A percentile compares a stretch with the other conserved stretches of the same genome.
phyloP scores from a whole-genome alignment of 2,329 filamentous ascomycete genomes.

The Raffaelea deltoideospora region DNA sequence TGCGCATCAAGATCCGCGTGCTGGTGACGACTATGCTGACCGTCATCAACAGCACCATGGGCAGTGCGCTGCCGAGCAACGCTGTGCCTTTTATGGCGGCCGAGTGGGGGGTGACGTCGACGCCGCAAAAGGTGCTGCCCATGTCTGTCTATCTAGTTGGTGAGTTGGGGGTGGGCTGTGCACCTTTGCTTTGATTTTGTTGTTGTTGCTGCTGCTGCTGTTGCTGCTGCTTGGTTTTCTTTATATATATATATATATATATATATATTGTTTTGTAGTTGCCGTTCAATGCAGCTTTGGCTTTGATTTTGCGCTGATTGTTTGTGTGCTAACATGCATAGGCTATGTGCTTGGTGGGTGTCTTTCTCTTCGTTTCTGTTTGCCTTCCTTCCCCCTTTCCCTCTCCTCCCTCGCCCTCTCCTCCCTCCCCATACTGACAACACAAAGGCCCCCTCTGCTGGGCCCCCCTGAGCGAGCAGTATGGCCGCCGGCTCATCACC shows the following conservation, averaged over 20 bases:
- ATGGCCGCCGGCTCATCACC: constrained; percentile 35
- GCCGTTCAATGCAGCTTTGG: no score
- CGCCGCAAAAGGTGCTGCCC: constrained; percentile 33
- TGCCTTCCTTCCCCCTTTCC: not conserved
- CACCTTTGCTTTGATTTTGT: not conserved
- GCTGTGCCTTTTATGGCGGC: constrained; percentile 40
- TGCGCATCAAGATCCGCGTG: constrained; percentile 36
- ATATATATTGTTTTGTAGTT: no score
- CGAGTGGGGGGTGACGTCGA: constrained; percentile 39
- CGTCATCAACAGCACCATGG: constrained; percentile 55
- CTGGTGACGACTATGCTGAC: constrained; percentile 38
- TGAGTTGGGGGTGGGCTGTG: constrained; percentile 5
- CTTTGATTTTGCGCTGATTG: no score
- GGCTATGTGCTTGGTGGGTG: not conserved
- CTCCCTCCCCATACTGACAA: not conserved
- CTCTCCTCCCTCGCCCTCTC: not conserved
- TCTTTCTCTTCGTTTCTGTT: not conserved
- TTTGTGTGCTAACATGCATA: not conserved
- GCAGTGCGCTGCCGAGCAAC: constrained; percentile 48
- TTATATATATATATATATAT: no score
- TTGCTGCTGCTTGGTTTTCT: no score
- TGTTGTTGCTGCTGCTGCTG: not conserved
- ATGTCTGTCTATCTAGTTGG: constrained; percentile 48
- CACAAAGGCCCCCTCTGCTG: constrained; percentile 36
- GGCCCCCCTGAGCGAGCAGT: constrained; percentile 51